phyloP scores from a whole-genome alignment of 2,329 filamentous ascomycete genomes.

The Thermomyces lanuginosus region DNA sequence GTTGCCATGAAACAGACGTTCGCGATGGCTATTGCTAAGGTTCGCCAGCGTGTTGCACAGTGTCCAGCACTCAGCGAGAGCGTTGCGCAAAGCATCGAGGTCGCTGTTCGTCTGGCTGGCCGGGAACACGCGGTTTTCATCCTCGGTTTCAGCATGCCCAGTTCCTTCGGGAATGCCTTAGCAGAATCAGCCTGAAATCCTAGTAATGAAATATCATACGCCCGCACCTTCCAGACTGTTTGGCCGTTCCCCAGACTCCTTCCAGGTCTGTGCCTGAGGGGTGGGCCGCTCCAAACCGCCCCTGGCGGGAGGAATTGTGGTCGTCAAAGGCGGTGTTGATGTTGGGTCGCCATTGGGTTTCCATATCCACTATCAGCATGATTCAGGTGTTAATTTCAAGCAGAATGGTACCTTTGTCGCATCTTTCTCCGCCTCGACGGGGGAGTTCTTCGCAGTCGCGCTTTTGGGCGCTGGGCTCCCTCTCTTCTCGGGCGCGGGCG shows the following conservation, averaged over 20 bases:
- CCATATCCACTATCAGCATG: too few relatives aligned
- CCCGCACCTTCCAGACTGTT: constrained; percentile 57
- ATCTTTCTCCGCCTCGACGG: too few relatives aligned
- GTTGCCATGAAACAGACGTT: constrained; percentile 60
- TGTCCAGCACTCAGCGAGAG: constrained; percentile 81
- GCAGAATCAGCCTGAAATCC: not conserved
- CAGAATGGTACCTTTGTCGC: too few relatives aligned
- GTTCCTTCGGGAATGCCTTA: constrained; percentile 20
- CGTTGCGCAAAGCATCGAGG: constrained; percentile 51
- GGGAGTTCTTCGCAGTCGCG: too few relatives aligned
- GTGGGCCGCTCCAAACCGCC: constrained; percentile 57
- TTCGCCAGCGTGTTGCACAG: constrained; percentile 80
- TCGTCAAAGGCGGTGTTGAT: constrained; percentile 56
- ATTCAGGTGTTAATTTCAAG: too few relatives aligned
- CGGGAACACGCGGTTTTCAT: constrained; percentile 2
- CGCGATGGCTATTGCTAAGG: constrained; percentile 67
- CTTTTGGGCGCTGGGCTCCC: too few relatives aligned
- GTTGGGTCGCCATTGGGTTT: constrained; percentile 28
- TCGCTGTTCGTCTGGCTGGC: constrained; percentile 3
- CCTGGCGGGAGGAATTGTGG: constrained; percentile 49
- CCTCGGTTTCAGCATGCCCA: constrained; percentile 8
- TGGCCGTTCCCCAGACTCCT: constrained; percentile 54
- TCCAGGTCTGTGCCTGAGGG: constrained; percentile 65
- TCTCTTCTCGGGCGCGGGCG: too few relatives aligned
- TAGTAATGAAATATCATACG: not conserved